A percentile compares a stretch with the other conserved stretches of the same genome.
phyloP scores from a whole-genome alignment of 2,329 filamentous ascomycete genomes.

The Aspergillus fumigatus region DNA sequence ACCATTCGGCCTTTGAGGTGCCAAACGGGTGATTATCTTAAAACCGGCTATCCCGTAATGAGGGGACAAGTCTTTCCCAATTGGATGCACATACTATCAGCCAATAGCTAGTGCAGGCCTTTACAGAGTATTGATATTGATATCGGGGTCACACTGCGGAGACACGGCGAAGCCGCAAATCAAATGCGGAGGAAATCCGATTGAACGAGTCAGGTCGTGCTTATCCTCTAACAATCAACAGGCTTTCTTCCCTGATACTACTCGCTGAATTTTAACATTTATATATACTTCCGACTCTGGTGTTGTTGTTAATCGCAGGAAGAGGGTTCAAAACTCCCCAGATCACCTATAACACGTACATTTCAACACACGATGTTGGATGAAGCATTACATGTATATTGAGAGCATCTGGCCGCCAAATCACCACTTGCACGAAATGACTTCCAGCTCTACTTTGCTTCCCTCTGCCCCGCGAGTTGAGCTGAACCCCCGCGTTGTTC shows the following conservation, averaged over 20 bases:
- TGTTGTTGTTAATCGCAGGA: too few relatives aligned
- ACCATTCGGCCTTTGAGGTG: too few relatives aligned
- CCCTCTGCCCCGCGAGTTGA: constrained; percentile 8
- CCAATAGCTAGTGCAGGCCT: background rate
- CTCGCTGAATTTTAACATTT: too few relatives aligned
- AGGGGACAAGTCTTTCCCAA: background rate
- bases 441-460: background rate
- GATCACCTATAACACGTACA: background rate
- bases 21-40: too few relatives aligned
- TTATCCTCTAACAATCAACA: background rate
- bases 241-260: too few relatives aligned
- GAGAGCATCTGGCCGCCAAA: background rate
- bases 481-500: constrained; percentile 7
- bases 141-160: background rate
- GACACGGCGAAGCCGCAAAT: too few relatives aligned
- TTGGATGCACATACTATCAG: background rate
- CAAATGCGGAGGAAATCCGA: background rate
- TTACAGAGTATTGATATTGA: too few relatives aligned
- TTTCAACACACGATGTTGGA: background rate
- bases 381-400: background rate
- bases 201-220: background rate
- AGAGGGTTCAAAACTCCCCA: background rate
- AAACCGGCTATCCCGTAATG: too few relatives aligned
- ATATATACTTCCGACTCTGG: too few relatives aligned
- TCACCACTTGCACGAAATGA: constrained; percentile 2